phyloP scores from a whole-genome alignment of 441 rosid species.

The Daphne laureola region DNA sequence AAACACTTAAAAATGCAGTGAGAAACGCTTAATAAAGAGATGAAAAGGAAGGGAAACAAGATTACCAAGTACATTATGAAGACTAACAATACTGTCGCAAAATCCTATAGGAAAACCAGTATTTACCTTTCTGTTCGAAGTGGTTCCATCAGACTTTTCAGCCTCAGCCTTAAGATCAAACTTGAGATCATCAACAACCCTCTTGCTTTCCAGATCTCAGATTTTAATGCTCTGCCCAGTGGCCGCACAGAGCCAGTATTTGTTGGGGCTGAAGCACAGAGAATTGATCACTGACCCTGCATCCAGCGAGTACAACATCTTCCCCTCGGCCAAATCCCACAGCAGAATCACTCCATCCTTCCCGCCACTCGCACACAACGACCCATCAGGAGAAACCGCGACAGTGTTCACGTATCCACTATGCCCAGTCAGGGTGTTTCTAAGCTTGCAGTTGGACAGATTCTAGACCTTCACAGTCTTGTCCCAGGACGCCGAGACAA shows the following conservation, averaged over 20 bases:
- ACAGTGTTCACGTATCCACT: constrained; percentile 81
- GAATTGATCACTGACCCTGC: constrained; percentile 72
- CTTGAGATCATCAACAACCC: constrained; percentile 88
- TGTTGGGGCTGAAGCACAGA: constrained; percentile 87
- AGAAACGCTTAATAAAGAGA: too few species aligned
- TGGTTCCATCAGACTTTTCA: constrained; percentile 51
- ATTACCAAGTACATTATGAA: too few species aligned
- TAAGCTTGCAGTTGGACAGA: constrained; percentile 78
- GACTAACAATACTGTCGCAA: too few species aligned
- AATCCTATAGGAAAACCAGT: too few species aligned
- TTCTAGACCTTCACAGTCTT: constrained; percentile 91
- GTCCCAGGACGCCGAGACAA: constrained; percentile 84
- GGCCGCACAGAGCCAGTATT: constrained; percentile 97
- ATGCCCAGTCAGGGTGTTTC: constrained; percentile 68
- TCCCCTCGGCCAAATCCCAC: constrained; percentile 96
- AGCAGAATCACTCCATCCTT: constrained; percentile 82
- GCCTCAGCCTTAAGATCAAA: constrained; percentile 94
- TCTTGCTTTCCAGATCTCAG: constrained; percentile 96
- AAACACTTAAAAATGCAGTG: too few species aligned
- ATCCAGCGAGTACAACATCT: constrained; percentile 79
- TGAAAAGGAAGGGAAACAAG: too few species aligned
- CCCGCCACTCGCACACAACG: constrained; percentile 96
- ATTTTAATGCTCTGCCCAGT: constrained; percentile 88
- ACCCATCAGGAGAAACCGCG: constrained; percentile 95
- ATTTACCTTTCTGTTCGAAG: constrained; percentile 36